Evolutionary conservation across 129 eudicot genomes (phyloP), one percentile per base, ranked within the genome.

Genomic region (Calendula officinalis): DNA sequence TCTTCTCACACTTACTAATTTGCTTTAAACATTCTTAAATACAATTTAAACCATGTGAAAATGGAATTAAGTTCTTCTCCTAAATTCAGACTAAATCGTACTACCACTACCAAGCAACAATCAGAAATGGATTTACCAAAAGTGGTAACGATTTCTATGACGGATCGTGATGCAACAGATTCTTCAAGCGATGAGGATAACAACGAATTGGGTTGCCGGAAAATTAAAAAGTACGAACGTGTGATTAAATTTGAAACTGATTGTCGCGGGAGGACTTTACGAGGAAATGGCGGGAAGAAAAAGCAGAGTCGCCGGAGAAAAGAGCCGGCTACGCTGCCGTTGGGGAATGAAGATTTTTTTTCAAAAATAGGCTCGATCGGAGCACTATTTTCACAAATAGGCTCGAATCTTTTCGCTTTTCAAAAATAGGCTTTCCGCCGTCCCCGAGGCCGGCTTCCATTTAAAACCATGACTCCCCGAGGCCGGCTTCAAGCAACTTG

Each of bases 131-230:
- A 70, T 27, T 49, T 68, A 40, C 78, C 79, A 2, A 67, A 78
- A 17, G 27, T 78, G 12, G 75, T 86, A 1, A 39, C 81, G 33
- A 70, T 82, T 9, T 53, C 61, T 2, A 70, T 79, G 56, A 78
- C 79, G 1, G 88, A 86, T 56, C 46, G 14, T 13, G 94, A 86
- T 34, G 95, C 87, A 3, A 86, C 95, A 0, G 90, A 82, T 36
- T 83, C 88, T 1, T 81, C 91, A 17, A 62, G 82, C 12, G 91
- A 81, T 17, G 95, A 87, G n/a, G 62, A 67, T 0, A 77, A 46
- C 12, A 37, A 3, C 4, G 14, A 52, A 44, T n/a, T 56, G 33
- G 52, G 60, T 57, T 39, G 55, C 14, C 69, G 79, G 69, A 72
- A 55, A 27, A 15, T 68, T 54, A 80, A 55, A 45, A 75, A 43